Percentiles rank a stretch among this genome's conserved stretches.
These are phyloP conservation scores for Chlamydomonas reinhardtii DNA, from an alignment of 163 green algal genomes.

Conservation along the genomic window DNA sequence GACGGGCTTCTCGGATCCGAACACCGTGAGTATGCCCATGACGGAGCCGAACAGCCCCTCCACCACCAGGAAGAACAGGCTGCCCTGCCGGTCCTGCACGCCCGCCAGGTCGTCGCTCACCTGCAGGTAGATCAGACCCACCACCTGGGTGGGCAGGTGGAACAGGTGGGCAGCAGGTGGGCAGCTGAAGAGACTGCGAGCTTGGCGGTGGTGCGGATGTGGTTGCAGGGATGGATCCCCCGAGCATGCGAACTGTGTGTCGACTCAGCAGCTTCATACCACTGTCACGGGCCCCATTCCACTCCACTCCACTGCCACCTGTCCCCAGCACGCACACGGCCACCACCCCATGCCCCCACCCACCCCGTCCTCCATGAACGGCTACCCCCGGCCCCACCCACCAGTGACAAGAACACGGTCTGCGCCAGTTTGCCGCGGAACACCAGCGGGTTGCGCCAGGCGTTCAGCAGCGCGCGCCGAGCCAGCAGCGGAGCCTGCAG, in stretches of 20 bases:
- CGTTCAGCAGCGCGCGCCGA: constrained; percentile 17
- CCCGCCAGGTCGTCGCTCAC: constrained; percentile 11
- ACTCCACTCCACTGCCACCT: too few relatives aligned
- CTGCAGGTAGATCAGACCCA: constrained; percentile 26
- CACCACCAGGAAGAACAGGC: constrained; percentile 53
- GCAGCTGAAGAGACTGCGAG: neutral
- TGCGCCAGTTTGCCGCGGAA: constrained; percentile 51
- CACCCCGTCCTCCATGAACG: too few relatives aligned
- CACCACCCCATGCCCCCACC: too few relatives aligned
- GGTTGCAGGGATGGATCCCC: too few relatives aligned
- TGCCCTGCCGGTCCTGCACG: constrained; percentile 51
- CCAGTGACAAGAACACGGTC: constrained; percentile 48
- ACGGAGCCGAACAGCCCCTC: constrained; percentile 51
- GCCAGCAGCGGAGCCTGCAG: constrained; percentile 28
- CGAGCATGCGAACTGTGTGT: too few relatives aligned
- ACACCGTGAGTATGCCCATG: constrained; percentile 50
- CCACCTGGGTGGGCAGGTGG: neutral
- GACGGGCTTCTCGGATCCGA: constrained; percentile 52
- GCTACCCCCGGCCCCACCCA: too few relatives aligned
- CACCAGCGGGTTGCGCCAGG: constrained; percentile 47
- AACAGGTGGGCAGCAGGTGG: neutral
- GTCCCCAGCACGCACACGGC: too few relatives aligned
- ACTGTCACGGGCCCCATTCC: too few relatives aligned
- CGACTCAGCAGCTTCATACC: too few relatives aligned
- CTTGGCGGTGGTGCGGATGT: too few relatives aligned